Percentiles rank a stretch among this genome's conserved stretches.
These are phyloP conservation scores for Podila horticola DNA, from an alignment of 192 early-diverging fungal genomes.

Conservation along the genomic window DNA sequence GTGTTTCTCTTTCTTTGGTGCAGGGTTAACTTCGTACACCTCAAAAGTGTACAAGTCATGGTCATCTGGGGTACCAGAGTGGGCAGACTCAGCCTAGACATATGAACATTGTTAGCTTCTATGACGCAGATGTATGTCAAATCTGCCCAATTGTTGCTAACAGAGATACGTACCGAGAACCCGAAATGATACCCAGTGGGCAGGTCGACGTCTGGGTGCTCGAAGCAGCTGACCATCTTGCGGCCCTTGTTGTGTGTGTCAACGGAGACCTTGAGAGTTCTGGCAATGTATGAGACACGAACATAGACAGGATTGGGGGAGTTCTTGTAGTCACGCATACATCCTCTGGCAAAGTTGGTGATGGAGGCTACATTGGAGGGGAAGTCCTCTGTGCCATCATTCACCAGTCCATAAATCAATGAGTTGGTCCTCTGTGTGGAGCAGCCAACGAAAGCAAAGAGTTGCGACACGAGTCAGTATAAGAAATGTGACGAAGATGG, in stretches of 20 bases:
- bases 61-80: slow-evolving; percentile 67
- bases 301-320: slow-evolving; percentile 61
- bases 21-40: slow-evolving; percentile 76
- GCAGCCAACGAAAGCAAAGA: not conserved
- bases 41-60: slow-evolving; percentile 80
- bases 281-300: slow-evolving; percentile 69
- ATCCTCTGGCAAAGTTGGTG: slow-evolving; percentile 54
- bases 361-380: slow-evolving; percentile 10
- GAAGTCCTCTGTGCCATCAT: slow-evolving; percentile 69
- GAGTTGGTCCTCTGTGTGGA: slow-evolving; percentile 55
- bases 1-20: slow-evolving; percentile 23
- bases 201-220: slow-evolving; percentile 58
- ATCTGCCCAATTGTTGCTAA: slow-evolving; percentile 16
- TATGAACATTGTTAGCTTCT: not conserved
- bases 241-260: slow-evolving; percentile 66
- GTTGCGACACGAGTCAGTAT: not conserved
- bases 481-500: not conserved
- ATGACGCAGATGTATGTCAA: not conserved
- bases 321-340: slow-evolving; percentile 77
- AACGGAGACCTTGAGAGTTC: slow-evolving; percentile 61
- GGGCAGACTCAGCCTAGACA: slow-evolving; percentile 42
- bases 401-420: slow-evolving; percentile 66
- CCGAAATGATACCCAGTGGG: slow-evolving; percentile 84
- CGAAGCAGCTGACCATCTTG: slow-evolving; percentile 67
- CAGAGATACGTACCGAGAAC: slow-evolving; percentile 66